Percentiles rank a stretch among this genome's conserved stretches.
Evolutionary conservation across 768 basidiomycete genomes (phyloP).

Genomic region (Rhizopogon vulgaris): DNA sequence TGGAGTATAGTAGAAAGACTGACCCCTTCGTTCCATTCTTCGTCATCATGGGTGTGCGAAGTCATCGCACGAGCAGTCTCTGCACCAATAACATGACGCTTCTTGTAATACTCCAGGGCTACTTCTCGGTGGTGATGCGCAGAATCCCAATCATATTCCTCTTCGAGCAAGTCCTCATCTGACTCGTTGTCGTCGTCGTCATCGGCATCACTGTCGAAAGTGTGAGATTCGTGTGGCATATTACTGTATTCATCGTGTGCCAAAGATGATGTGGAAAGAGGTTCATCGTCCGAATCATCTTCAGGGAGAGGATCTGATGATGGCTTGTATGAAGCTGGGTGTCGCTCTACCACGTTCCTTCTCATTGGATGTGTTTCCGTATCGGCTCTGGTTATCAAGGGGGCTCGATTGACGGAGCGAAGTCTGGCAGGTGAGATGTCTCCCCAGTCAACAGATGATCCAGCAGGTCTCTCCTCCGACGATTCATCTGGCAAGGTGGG

Average conservation of each 20-base stretch:
- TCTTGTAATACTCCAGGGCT: constrained; percentile 62
- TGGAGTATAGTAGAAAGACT: constrained; percentile 10
- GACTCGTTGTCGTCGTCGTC: constrained; percentile 23
- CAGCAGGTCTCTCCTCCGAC: constrained; percentile 4
- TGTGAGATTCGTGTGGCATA: constrained; percentile 8
- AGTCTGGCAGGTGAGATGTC: constrained; percentile 50
- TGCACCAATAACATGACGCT: constrained; percentile 49
- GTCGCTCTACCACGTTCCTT: constrained; percentile 62
- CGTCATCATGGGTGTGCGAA: constrained; percentile 36
- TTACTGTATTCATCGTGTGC: constrained; percentile 16
- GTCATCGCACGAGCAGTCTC: constrained; percentile 47
- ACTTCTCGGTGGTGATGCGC: constrained; percentile 71
- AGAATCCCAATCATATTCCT: constrained; percentile 53
- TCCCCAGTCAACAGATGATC: constrained; percentile 37
- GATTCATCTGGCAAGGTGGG: constrained; percentile 15
- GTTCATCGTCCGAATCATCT: constrained; percentile 69
- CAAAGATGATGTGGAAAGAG: constrained; percentile 30
- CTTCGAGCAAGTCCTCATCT: constrained; percentile 37
- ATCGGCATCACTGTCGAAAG: constrained; percentile 17
- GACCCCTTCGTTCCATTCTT: constrained; percentile 42
- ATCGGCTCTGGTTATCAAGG: constrained; percentile 25
- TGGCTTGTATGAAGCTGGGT: constrained; percentile 27
- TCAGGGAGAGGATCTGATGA: constrained; percentile 2
- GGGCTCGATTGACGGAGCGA: constrained; percentile 30
- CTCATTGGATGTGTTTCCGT: constrained; percentile 51